Evolutionary conservation across 805 yeast species (phyloP).

Genomic region (Starmerella vitae): DNA sequence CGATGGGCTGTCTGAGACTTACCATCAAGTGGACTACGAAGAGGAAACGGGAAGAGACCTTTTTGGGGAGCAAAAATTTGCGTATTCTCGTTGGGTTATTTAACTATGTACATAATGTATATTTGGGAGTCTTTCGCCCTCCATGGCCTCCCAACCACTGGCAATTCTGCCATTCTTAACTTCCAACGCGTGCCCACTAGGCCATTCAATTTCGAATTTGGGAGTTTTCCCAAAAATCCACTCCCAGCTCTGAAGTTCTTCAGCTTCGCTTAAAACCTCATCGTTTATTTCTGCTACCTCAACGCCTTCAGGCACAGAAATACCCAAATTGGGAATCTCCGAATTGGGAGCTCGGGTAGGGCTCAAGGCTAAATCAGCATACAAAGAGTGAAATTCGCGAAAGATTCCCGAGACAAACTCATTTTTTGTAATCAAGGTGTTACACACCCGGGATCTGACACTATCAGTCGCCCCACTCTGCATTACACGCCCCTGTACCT

Average conservation of each 20-base stretch:
- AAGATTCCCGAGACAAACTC: conserved; percentile 37
- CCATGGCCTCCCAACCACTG: conserved; percentile 7
- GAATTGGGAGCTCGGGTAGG: too few relatives aligned
- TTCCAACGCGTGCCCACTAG: conserved; percentile 29
- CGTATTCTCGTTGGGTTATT: conserved; percentile 2
- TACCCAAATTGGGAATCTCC: neutral
- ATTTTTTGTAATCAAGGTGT: conserved; percentile 37
- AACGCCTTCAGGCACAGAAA: conserved; percentile 7
- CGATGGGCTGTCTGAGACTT: conserved; percentile 32
- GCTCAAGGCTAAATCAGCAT: conserved; percentile 10
- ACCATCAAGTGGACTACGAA: conserved; percentile 29
- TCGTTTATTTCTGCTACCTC: conserved; percentile 18
- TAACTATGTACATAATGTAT: too few relatives aligned
- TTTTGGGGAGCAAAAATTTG: conserved; percentile 16
- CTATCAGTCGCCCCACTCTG: conserved; percentile 50
- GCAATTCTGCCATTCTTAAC: conserved; percentile 40
- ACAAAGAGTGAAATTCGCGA: conserved; percentile 30
- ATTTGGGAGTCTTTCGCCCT: conserved; percentile 8
- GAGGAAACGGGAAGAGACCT: conserved; percentile 54
- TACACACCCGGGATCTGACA: conserved; percentile 67
- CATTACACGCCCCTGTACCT: conserved; percentile 30
- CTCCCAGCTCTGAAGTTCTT: conserved; percentile 42
- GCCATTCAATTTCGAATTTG: conserved; percentile 39
- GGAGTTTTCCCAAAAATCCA: conserved; percentile 78
- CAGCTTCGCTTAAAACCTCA: conserved; percentile 24